A percentile compares a stretch with the other conserved stretches of the same genome.
Evolutionary conservation across 768 basidiomycete genomes (phyloP).

Genomic region (Pleurotus tuoliensis): DNA sequence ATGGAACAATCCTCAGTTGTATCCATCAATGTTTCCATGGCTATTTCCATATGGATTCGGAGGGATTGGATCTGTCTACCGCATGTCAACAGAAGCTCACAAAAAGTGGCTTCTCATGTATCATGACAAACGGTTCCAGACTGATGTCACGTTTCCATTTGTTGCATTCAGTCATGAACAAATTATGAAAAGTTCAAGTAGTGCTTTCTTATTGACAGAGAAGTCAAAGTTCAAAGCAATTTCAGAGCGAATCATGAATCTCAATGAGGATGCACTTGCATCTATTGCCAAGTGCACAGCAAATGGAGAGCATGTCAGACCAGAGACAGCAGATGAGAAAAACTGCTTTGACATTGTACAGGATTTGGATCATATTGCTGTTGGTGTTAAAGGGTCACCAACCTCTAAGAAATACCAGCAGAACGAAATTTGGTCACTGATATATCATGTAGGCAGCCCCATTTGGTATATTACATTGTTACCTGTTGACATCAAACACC

Average conservation of each 20-base stretch:
- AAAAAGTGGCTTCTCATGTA: slow-evolving; percentile 27
- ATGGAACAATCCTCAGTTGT: slow-evolving; percentile 18
- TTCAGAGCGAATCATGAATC: slow-evolving; percentile 12
- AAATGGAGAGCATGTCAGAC: slow-evolving; percentile 20
- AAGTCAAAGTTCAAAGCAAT: slow-evolving; percentile 23
- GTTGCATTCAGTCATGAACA: slow-evolving; percentile 19
- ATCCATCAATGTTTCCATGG: slow-evolving; percentile 28
- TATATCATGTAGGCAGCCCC: background rate
- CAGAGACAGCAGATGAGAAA: slow-evolving; percentile 27
- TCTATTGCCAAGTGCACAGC: slow-evolving; percentile 16
- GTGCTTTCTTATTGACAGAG: slow-evolving; percentile 25
- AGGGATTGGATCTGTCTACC: slow-evolving; percentile 17
- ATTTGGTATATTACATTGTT: too few species aligned
- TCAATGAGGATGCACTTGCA: slow-evolving; percentile 19
- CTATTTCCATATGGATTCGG: slow-evolving; percentile 39
- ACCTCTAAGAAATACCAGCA: background rate
- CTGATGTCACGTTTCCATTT: too few species aligned
- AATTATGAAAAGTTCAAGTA: slow-evolving; percentile 15
- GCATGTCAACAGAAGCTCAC: slow-evolving; percentile 17
- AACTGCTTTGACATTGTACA: slow-evolving; percentile 28
- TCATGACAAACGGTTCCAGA: background rate
- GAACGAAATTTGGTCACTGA: background rate
- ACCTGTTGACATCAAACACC: too few species aligned
- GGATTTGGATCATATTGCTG: slow-evolving; percentile 31
- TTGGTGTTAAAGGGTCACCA: slow-evolving; percentile 23